A percentile compares a stretch with the other conserved stretches of the same genome.
phyloP scores from a whole-genome alignment of 2,329 filamentous ascomycete species.

The Ophiostoma sp. region DNA sequence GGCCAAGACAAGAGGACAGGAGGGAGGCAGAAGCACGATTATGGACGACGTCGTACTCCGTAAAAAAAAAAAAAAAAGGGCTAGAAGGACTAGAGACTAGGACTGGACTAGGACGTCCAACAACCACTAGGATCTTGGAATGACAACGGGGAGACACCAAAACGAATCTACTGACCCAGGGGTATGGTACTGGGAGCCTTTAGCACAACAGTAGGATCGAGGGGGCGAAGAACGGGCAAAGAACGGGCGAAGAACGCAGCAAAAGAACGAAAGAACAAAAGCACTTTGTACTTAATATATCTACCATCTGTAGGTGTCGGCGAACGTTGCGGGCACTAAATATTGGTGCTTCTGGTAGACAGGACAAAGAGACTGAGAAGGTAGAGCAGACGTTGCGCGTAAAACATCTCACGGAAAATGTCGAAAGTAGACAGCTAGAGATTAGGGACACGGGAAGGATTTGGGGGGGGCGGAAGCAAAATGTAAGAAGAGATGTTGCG shows the following conservation, averaged over 20 bases:
- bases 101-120: slow-evolving; percentile 6
- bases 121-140: slow-evolving; percentile 9
- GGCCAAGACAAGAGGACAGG: too few species aligned
- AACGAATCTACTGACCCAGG: slow-evolving; percentile 10
- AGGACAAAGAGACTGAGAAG: neutral
- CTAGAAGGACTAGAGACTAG: neutral
- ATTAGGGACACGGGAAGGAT: slow-evolving; percentile 10
- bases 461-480: slow-evolving; percentile 8
- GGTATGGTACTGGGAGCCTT: slow-evolving; percentile 7
- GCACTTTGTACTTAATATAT: neutral
- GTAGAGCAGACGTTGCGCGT: too few species aligned
- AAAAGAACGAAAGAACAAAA: neutral
- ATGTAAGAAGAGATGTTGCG: slow-evolving; percentile 5
- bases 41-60: too few species aligned
- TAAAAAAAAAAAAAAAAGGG: too few species aligned
- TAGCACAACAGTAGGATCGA: slow-evolving; percentile 9
- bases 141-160: slow-evolving; percentile 4
- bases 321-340: neutral
- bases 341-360: neutral
- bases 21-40: too few species aligned
- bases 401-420: too few species aligned
- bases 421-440: neutral
- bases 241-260: neutral
- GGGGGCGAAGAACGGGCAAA: slow-evolving; percentile 4
- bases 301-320: neutral